Evolutionary conservation across 2,329 filamentous ascomycete genomes (phyloP), one percentile per base, ranked within the genome.

Genomic region (Fusarium phyllophilum): DNA sequence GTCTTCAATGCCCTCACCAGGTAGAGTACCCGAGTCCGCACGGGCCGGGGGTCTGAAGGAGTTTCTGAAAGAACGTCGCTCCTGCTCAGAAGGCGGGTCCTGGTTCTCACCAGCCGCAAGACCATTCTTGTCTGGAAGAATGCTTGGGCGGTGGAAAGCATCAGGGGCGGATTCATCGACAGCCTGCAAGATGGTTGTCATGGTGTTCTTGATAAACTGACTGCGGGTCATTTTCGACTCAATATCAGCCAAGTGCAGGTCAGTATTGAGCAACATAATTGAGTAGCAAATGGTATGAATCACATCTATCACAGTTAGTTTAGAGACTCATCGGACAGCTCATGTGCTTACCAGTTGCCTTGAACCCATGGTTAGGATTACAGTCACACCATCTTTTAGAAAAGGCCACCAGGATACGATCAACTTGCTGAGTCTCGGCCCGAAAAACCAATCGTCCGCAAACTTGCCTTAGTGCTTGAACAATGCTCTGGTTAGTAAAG

Each of bases 251-350:
- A 98, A 83, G 79, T 99, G 96, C 63, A 99, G 86, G 84, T 99
- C 96, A 39, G 96, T 99, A 79, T 99, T 99, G 72, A 99, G 88
- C 17, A 99, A 88, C 79, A 99, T 92, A 73, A 99, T 91, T 2
- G 96, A 98, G 82, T 98, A 99, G 83, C 94, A 97, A 73, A 98
- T 97, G 31, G 95, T 98, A 81, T 99, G 96, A 24, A 99, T 95
- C 54, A 98, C 93, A 84, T 98, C 96, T 93, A 61, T 56, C 55
- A 39, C 4, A 70, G 73, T 86, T 77, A 84, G 83, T 72, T 76
- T 33, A 54, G 18, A 68, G 29, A 46, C 33, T n/a, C 57, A 41
- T 42, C 31, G n/a, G 33, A 38, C 33, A 26, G 11, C 9, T 6
- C 13, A 17, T 58, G 41, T 42, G 82, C 91, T 84, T 86, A 95